Conservation (phyloP, 805 yeast genomes). For the Metschnikowia kofuensis region DNA sequence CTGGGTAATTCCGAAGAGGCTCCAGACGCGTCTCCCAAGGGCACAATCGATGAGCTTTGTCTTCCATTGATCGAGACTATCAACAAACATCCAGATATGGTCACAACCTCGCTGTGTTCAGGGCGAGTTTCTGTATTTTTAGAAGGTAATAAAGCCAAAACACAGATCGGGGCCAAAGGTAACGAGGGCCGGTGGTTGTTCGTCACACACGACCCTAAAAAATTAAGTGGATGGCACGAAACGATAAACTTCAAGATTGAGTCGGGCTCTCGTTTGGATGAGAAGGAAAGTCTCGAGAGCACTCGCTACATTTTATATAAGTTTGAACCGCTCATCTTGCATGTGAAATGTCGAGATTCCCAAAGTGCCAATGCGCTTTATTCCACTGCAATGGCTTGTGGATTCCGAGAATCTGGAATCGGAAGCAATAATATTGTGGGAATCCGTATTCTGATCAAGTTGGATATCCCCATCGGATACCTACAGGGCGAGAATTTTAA, state of each 20-base stretch:
- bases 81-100: conserved; percentile 62
- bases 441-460: conserved; percentile 65
- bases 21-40: conserved; percentile 82
- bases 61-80: conserved; percentile 69
- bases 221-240: conserved; percentile 50
- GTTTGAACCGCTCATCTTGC: conserved; percentile 82
- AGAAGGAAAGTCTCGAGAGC: not conserved
- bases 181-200: conserved; percentile 81
- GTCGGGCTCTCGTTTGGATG: not conserved
- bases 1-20: conserved; percentile 35
- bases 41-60: conserved; percentile 73
- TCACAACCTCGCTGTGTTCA: conserved; percentile 86
- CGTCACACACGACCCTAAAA: conserved; percentile 62
- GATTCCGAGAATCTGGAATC: conserved; percentile 84
- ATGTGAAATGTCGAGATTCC: conserved; percentile 70
- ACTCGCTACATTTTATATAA: conserved; percentile 67
- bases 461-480: conserved; percentile 77
- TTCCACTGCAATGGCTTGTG: conserved; percentile 75
- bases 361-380: conserved; percentile 59
- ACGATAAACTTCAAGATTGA: conserved; percentile 21
- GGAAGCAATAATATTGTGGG: conserved; percentile 79
- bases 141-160: conserved; percentile 58
- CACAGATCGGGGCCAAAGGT: conserved; percentile 76
- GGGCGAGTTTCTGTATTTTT: conserved; percentile 81
- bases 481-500: conserved; percentile 30